Conservation (phyloP, 208 protist species). For the Naegleria lovaniensis region DNA sequence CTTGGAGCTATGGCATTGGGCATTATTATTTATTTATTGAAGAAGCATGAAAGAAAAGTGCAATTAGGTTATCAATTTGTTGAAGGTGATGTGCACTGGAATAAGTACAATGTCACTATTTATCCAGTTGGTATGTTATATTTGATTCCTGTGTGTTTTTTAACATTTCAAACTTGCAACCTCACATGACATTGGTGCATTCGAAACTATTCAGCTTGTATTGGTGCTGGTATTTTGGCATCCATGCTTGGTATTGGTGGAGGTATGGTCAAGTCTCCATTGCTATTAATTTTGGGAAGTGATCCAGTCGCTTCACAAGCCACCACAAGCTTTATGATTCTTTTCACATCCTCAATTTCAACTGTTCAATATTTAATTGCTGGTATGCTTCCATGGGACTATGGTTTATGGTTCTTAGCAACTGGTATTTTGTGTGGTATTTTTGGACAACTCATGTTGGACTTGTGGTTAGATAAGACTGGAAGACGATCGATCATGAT, state of each 20-base stretch:
- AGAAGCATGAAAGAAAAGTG: background rate
- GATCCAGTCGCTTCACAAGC: background rate
- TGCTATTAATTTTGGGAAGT: slow-evolving; percentile 3
- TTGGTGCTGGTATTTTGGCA: slow-evolving; percentile 18
- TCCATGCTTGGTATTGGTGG: slow-evolving; percentile 18
- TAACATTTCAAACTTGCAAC: background rate
- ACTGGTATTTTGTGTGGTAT: background rate
- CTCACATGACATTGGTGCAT: background rate
- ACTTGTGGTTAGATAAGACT: background rate
- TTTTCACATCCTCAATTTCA: slow-evolving; percentile 17
- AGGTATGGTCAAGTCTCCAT: slow-evolving; percentile 21
- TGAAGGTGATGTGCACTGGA: background rate
- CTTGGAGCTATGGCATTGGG: background rate
- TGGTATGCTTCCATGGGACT: background rate
- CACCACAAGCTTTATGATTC: slow-evolving; percentile 13
- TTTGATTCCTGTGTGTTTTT: background rate
- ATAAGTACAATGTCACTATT: background rate
- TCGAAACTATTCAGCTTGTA: background rate
- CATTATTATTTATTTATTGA: background rate
- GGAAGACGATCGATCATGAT: background rate
- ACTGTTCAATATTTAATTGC: slow-evolving; percentile 22
- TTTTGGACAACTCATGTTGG: background rate
- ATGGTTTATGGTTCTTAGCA: slow-evolving; percentile 22
- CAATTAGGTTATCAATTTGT: background rate
- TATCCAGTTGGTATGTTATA: background rate